Evolutionary conservation across 2,329 filamentous ascomycete genomes (phyloP).

Genomic region (Penicillium polonicum): DNA sequence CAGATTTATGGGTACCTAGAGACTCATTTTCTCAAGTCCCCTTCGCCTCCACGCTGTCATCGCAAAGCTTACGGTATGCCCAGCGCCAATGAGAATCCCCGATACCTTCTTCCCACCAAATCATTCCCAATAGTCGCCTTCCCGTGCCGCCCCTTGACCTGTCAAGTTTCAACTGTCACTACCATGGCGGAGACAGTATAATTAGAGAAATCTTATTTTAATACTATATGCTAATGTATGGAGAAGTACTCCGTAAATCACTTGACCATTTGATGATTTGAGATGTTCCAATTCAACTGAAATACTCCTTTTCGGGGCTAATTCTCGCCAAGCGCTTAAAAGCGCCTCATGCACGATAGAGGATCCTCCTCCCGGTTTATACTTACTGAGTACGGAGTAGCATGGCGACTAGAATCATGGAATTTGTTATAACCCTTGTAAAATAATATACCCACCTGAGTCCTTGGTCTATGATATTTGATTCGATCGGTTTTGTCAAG

Average conservation of each 20-base stretch:
- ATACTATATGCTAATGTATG: background rate
- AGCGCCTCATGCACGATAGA: slow-evolving; percentile 23
- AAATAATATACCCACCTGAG: background rate
- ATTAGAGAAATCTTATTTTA: background rate
- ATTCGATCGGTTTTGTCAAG: slow-evolving; percentile 15
- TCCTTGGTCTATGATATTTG: background rate
- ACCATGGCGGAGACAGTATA: slow-evolving; percentile 7
- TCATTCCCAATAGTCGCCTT: slow-evolving; percentile 23
- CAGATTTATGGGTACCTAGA: background rate
- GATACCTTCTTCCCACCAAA: slow-evolving; percentile 7
- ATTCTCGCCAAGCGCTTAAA: slow-evolving; percentile 10
- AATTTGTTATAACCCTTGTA: background rate
- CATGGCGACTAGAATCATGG: background rate
- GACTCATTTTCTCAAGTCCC: background rate
- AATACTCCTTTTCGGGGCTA: background rate
- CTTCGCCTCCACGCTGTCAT: slow-evolving; percentile 5
- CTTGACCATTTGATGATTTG: background rate
- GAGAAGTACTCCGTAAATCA: background rate
- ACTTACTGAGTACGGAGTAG: background rate
- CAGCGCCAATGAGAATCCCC: slow-evolving; percentile 10
- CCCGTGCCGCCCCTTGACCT: slow-evolving; percentile 17
- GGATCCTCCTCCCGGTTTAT: slow-evolving; percentile 9
- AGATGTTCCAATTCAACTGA: background rate
- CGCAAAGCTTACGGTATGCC: background rate
- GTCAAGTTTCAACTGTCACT: slow-evolving; percentile 21